A percentile compares a stretch with the other conserved stretches of the same genome.
Evolutionary conservation across 345 rosid species (phyloP).

Genomic region (Bruguiera sexangula): DNA sequence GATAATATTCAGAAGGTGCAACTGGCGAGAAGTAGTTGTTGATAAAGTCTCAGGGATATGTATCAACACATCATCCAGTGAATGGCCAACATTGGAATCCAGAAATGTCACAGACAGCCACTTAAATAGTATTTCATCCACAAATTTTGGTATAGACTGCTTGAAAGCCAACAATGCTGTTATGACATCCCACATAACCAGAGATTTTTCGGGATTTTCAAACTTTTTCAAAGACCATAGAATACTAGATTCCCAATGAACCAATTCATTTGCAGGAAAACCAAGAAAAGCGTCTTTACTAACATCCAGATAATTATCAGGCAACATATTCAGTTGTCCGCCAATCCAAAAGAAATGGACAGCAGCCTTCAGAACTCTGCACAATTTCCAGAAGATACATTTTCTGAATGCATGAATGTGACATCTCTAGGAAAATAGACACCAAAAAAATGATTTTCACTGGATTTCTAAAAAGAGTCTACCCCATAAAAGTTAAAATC

Average conservation of each 20-base stretch:
- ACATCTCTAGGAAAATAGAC: neutral
- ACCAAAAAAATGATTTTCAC: neutral
- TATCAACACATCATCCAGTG: slow-evolving; percentile 44
- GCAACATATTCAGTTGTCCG: slow-evolving; percentile 52
- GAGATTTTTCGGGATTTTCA: slow-evolving; percentile 47
- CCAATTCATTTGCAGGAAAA: slow-evolving; percentile 47
- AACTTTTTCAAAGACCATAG: slow-evolving; percentile 63
- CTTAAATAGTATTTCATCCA: slow-evolving; percentile 49
- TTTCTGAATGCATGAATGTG: neutral
- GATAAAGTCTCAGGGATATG: slow-evolving; percentile 39
- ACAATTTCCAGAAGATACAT: slow-evolving; percentile 10
- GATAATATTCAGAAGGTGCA: slow-evolving; percentile 74
- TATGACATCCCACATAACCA: slow-evolving; percentile 76
- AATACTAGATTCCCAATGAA: slow-evolving; percentile 63
- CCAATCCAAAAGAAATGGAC: slow-evolving; percentile 91
- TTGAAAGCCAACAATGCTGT: slow-evolving; percentile 72
- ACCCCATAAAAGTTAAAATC: neutral
- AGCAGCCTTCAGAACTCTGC: slow-evolving; percentile 81
- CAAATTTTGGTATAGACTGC: slow-evolving; percentile 52
- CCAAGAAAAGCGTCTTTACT: slow-evolving; percentile 36
- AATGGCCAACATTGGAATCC: slow-evolving; percentile 36
- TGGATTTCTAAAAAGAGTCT: neutral
- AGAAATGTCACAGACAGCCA: slow-evolving; percentile 59
- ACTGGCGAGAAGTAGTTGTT: slow-evolving; percentile 50
- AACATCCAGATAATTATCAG: slow-evolving; percentile 29